phyloP scores from a whole-genome alignment of 768 basidiomycete genomes.

The Pleurotus platypus region DNA sequence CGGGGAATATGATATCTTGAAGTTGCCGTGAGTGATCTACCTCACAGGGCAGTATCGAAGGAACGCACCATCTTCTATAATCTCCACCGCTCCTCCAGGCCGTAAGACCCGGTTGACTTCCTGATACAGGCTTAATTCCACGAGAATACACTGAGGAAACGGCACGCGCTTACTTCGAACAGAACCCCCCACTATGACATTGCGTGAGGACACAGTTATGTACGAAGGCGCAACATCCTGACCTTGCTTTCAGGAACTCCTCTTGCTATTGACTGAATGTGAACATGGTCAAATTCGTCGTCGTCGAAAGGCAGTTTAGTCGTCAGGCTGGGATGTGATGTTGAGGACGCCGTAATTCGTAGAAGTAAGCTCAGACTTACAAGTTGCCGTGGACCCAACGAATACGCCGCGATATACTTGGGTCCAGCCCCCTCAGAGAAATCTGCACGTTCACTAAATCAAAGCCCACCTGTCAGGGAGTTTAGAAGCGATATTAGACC shows the following conservation, averaged over 20 bases:
- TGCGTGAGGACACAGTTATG: conserved; percentile 4
- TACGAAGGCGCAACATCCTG: conserved; percentile 9
- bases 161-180: conserved; percentile 48
- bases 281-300: conserved; percentile 81
- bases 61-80: conserved; percentile 65
- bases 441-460: conserved; percentile 77
- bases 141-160: neutral
- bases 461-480: conserved; percentile 58
- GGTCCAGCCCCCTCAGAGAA: conserved; percentile 47
- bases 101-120: conserved; percentile 70
- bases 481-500: neutral
- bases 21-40: neutral
- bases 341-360: neutral
- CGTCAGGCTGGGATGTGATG: conserved; percentile 49
- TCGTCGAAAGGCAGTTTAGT: conserved; percentile 79
- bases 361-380: conserved; percentile 29
- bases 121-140: conserved; percentile 19
- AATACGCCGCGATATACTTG: conserved; percentile 52
- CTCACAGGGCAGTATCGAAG: neutral
- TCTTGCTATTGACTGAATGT: conserved; percentile 59
- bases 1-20: conserved; percentile 73
- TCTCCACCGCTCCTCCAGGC: conserved; percentile 68
- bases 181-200: conserved; percentile 59
- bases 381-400: conserved; percentile 78
- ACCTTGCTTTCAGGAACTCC: conserved; percentile 79